Conservation (phyloP, 108 stramenopile species). For the Stephanodiscus minutulus region DNA sequence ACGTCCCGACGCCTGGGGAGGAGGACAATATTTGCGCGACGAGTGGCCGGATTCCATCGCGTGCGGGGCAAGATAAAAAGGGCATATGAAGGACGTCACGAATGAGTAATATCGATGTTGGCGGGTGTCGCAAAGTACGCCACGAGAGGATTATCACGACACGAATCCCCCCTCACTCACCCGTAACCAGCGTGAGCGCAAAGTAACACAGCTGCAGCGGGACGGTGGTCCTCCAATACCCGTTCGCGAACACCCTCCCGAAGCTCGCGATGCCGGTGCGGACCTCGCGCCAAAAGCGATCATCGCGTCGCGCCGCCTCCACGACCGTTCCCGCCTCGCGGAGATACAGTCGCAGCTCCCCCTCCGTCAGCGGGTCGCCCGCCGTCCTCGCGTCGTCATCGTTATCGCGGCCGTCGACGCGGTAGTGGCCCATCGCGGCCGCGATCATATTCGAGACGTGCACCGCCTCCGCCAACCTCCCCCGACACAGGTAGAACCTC, state of each 20-base stretch:
- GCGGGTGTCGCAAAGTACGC: too few relatives aligned
- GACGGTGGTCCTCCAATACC: slow-evolving; percentile 36
- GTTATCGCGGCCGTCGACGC: background rate
- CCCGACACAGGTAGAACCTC: slow-evolving; percentile 33
- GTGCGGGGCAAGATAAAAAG: background rate
- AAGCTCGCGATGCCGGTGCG: slow-evolving; percentile 19
- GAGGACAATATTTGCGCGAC: too few relatives aligned
- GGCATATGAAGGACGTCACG: background rate
- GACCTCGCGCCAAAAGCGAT: slow-evolving; percentile 12
- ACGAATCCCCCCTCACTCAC: too few relatives aligned
- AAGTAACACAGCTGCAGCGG: slow-evolving; percentile 42
- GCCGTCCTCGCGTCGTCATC: background rate
- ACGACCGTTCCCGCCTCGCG: slow-evolving; percentile 18
- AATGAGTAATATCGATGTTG: background rate
- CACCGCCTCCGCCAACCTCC: slow-evolving; percentile 35
- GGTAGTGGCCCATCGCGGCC: slow-evolving; percentile 18
- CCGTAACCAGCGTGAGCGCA: slow-evolving; percentile 28
- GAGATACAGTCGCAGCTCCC: slow-evolving; percentile 30
- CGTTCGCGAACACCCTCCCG: slow-evolving; percentile 29
- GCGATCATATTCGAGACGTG: slow-evolving; percentile 28
- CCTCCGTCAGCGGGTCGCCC: slow-evolving; percentile 19
- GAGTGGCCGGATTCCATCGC: too few relatives aligned
- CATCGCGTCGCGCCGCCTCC: background rate
- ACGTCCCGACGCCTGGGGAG: slow-evolving; percentile 34
- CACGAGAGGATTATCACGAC: too few relatives aligned